phyloP scores from a whole-genome alignment of 805 yeast genomes.

The Cyberlindnera americana region DNA sequence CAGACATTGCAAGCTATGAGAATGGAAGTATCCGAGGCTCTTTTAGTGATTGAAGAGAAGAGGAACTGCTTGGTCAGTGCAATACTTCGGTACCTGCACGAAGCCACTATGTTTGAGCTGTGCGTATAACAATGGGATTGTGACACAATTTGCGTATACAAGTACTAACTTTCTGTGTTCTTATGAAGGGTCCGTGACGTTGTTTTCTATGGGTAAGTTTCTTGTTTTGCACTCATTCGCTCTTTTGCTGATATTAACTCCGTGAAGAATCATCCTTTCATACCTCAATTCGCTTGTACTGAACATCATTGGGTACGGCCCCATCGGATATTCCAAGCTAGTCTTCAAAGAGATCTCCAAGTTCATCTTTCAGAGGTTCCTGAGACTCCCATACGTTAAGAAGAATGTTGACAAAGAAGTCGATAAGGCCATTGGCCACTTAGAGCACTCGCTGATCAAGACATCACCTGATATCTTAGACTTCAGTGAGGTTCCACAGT shows the following conservation, averaged over 20 bases:
- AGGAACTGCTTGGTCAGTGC: no score
- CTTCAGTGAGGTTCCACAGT: constrained; percentile 50
- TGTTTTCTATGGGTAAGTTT: constrained; percentile 8
- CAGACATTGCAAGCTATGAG: no score
- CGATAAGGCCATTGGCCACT: constrained; percentile 36
- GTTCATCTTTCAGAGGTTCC: constrained; percentile 30
- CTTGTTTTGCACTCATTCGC: not conserved
- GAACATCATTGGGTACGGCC: constrained; percentile 38
- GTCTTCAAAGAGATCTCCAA: constrained; percentile 15
- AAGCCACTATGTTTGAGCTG: constrained; percentile 8
- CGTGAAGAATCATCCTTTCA: constrained; percentile 6
- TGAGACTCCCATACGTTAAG: constrained; percentile 51
- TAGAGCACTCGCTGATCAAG: constrained; percentile 58
- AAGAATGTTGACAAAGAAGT: constrained; percentile 61
- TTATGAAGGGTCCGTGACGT: constrained; percentile 10
- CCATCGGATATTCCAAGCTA: constrained; percentile 28
- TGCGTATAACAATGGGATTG: not conserved
- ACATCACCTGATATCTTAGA: constrained; percentile 45
- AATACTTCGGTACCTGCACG: no score
- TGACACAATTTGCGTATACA: no score
- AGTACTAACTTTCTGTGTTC: no score
- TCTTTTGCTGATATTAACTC: constrained; percentile 1
- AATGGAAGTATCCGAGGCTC: no score
- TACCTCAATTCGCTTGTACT: constrained; percentile 5
- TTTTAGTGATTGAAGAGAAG: no score